phyloP scores from a whole-genome alignment of 352 stramenopile species.

The Phytophthora tubulina region DNA sequence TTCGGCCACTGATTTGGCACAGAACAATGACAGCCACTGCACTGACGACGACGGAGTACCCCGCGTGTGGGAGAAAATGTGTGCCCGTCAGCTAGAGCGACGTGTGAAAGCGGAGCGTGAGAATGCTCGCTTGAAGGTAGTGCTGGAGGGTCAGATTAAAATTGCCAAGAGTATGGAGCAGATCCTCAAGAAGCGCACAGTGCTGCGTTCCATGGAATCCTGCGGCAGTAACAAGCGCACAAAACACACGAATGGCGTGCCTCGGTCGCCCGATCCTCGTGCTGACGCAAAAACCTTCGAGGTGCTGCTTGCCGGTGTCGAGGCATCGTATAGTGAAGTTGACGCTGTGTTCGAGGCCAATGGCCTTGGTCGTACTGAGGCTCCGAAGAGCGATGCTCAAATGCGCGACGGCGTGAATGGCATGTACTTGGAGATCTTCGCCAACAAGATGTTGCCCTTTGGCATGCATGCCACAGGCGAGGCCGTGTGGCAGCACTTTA shows the following conservation, averaged over 20 bases:
- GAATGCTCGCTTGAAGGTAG: conserved; percentile 46
- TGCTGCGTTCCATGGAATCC: conserved; percentile 37
- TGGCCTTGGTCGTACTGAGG: conserved; percentile 41
- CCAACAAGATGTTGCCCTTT: conserved; percentile 53
- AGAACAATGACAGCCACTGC: conserved; percentile 1
- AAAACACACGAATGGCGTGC: conserved; percentile 38
- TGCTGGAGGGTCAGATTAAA: conserved; percentile 51
- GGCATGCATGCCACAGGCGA: conserved; percentile 44
- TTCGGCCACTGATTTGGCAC: neutral
- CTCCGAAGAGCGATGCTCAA: conserved; percentile 36
- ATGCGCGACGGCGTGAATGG: conserved; percentile 40
- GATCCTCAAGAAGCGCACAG: conserved; percentile 44
- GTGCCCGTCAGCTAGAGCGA: conserved; percentile 32
- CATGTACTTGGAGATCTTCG: conserved; percentile 47
- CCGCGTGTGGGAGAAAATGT: conserved; percentile 49
- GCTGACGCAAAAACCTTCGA: conserved; percentile 43
- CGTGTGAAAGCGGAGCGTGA: conserved; percentile 47
- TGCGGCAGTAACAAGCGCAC: conserved; percentile 44
- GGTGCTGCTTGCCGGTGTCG: conserved; percentile 36
- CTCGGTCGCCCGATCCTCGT: conserved; percentile 19
- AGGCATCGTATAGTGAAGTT: conserved; percentile 41
- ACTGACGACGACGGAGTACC: conserved; percentile 21
- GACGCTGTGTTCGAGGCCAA: conserved; percentile 45
- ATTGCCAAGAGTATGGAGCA: conserved; percentile 53
- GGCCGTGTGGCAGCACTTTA: conserved; percentile 54